Evolutionary conservation across 2,329 filamentous ascomycete genomes (phyloP).

Genomic region (Kalmusia sp.): DNA sequence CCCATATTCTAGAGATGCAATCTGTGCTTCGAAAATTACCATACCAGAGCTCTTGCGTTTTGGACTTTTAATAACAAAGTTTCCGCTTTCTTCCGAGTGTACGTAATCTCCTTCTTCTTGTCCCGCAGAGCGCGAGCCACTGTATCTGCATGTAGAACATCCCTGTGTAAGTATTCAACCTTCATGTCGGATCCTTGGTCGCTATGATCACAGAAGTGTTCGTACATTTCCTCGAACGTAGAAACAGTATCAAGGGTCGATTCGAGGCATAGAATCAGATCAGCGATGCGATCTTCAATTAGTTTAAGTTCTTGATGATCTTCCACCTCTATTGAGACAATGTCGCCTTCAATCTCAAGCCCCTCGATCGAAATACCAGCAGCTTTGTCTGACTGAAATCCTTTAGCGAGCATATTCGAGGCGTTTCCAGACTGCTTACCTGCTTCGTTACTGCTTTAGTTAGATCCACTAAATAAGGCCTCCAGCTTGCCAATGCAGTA

Average conservation of each 20-base stretch:
- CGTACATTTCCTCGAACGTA: conserved; percentile 23
- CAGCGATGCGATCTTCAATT: conserved; percentile 27
- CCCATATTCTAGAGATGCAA: background rate
- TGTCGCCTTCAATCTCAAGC: conserved; percentile 16
- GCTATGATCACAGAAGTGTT: conserved; percentile 12
- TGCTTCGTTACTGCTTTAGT: conserved; percentile 14
- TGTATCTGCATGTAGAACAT: conserved; percentile 11
- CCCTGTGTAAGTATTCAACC: no score
- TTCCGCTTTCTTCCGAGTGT: conserved; percentile 20
- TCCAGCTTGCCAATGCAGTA: conserved; percentile 25
- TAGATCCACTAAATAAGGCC: conserved; percentile 22
- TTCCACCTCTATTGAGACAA: conserved; percentile 20
- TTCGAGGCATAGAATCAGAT: conserved; percentile 27
- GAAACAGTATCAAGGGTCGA: conserved; percentile 25
- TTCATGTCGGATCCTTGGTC: no score
- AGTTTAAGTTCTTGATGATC: conserved; percentile 27
- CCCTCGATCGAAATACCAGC: conserved; percentile 14
- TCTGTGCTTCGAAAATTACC: no score
- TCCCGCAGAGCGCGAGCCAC: conserved; percentile 15
- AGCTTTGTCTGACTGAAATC: conserved; percentile 21
- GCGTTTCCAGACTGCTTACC: background rate
- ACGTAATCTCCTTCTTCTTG: conserved; percentile 15
- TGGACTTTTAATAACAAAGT: conserved; percentile 20
- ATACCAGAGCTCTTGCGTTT: conserved; percentile 20
- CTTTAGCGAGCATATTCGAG: background rate